These are phyloP conservation scores for Plantago elongata DNA, from an alignment of 257 asterid genomes.

Conservation along the genomic window DNA sequence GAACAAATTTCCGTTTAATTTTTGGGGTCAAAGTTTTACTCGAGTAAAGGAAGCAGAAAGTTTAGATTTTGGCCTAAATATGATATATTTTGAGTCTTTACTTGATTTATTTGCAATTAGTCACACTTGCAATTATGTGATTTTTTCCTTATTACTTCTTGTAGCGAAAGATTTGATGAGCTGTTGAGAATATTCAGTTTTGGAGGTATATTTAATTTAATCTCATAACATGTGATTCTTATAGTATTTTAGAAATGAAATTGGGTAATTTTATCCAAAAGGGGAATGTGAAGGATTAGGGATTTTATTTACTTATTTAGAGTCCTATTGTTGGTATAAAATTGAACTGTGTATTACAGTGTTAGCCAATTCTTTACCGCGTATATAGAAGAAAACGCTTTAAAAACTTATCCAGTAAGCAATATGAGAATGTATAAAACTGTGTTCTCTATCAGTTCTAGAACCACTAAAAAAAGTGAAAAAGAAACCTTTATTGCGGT, in stretches of 20 bases:
- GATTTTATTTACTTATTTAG: not conserved
- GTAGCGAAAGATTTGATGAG: conserved; percentile 4
- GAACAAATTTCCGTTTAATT: not conserved
- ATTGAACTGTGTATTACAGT: not conserved
- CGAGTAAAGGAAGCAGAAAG: too few relatives aligned
- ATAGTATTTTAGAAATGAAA: not conserved
- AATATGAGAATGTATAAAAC: not conserved
- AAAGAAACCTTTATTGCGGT: not conserved
- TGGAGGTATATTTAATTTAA: not conserved
- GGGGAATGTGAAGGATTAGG: not conserved
- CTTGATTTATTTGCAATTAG: too few relatives aligned
- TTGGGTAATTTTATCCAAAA: not conserved
- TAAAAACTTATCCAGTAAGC: too few relatives aligned
- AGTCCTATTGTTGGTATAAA: conserved; percentile 5
- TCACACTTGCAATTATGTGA: not conserved
- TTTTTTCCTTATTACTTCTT: not conserved
- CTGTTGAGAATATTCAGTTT: conserved; percentile 5
- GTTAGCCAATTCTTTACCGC: not conserved
- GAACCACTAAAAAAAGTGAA: too few relatives aligned
- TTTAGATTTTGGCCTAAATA: too few relatives aligned
- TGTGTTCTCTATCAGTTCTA: not conserved
- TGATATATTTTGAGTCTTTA: too few relatives aligned
- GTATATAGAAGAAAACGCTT: not conserved
- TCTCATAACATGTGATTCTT: not conserved
- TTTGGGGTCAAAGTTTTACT: not conserved